Base-by-base conservation (phyloP, 2,329 filamentous ascomycete genomes). In the Phialemoniopsis sp. region DNA sequence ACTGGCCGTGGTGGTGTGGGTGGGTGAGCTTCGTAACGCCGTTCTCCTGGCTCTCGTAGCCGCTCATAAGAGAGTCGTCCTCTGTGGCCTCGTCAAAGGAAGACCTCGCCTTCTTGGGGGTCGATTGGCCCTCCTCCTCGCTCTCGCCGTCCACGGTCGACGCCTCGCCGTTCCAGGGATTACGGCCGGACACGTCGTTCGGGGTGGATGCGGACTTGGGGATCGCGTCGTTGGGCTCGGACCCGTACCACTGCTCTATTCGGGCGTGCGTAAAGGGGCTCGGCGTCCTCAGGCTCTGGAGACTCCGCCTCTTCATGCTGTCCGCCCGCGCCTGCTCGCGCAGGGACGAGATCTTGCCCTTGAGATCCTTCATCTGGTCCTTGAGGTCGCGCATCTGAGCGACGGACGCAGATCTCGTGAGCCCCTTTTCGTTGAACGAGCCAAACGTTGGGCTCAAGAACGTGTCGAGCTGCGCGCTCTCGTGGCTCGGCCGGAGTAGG, bases 291-390 rank as follows among this genome's bases (percentile, higher is more conserved):
- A 91, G 62, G 53, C 78, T 89, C 50, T 88, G 83, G 38, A 90
- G 60, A 57, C 87, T 95, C 40, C 82, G 78, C 37, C 89, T 77
- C 53, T 87, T 82, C 52, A 94, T 61, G 50, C 78, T 89, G 50
- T 95, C 89, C 42, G 85, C 86, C 15, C 85, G 78, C 1, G 87
- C 85, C 51, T 88, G 83, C 46, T 89, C 81, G 50, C 87, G 85
- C 32, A 95, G 62, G 13, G 72, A 85, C 2, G 88, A 90, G 29
- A 95, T 89, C 53, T 89, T 88, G 43, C 86, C 87, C 55, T 89
- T 90, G 34, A 95, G 70, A 38, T 86, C 88, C 40, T 85, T 82
- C 77, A 95, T 87, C 57, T 95, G 89, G 48, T 89, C 84, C 44
- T 88, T 87, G 32, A 95, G 68, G 37, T 78, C 76, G 8, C 83